A percentile compares a stretch with the other conserved stretches of the same genome.
These are phyloP conservation scores for Capsella rubella DNA, from an alignment of 441 rosid genomes.

Conservation along the genomic window DNA sequence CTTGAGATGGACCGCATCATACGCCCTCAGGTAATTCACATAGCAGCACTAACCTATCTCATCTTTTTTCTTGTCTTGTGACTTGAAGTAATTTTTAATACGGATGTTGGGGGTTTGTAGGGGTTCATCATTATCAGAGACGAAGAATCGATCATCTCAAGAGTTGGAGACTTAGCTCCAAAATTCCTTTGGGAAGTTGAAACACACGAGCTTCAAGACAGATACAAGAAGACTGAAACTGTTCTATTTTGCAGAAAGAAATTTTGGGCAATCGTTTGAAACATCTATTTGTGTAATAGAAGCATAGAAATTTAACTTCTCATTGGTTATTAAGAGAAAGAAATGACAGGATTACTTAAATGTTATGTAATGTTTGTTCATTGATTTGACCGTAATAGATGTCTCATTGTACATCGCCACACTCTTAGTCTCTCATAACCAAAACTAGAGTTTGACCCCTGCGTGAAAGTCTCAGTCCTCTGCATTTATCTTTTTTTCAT, in stretches of 20 bases:
- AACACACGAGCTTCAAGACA: slow-evolving; percentile 60
- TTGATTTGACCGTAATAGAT: slow-evolving; percentile 12
- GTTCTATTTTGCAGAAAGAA: slow-evolving; percentile 82
- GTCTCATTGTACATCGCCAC: slow-evolving; percentile 24
- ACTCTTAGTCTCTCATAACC: slow-evolving; percentile 3
- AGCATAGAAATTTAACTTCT: neutral
- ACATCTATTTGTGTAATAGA: slow-evolving; percentile 6
- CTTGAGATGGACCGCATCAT: slow-evolving; percentile 94
- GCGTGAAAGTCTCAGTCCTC: no score
- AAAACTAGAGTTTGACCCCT: neutral
- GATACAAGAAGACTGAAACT: slow-evolving; percentile 63
- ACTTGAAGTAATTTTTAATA: neutral
- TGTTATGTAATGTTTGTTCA: slow-evolving; percentile 30
- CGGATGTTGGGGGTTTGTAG: slow-evolving; percentile 46
- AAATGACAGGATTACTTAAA: neutral
- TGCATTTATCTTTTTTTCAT: no score
- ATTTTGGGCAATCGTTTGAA: slow-evolving; percentile 72
- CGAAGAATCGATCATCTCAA: slow-evolving; percentile 60
- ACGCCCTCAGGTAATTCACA: slow-evolving; percentile 77
- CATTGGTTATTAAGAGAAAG: slow-evolving; percentile 1
- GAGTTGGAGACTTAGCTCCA: slow-evolving; percentile 68
- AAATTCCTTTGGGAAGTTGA: slow-evolving; percentile 83
- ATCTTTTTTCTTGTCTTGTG: neutral
- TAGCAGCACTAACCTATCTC: neutral
- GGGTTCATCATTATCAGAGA: slow-evolving; percentile 82